Evolutionary conservation across 257 asterid genomes (phyloP), one percentile per base, ranked within the genome.

Genomic region (Fraxinus pennsylvanica): DNA sequence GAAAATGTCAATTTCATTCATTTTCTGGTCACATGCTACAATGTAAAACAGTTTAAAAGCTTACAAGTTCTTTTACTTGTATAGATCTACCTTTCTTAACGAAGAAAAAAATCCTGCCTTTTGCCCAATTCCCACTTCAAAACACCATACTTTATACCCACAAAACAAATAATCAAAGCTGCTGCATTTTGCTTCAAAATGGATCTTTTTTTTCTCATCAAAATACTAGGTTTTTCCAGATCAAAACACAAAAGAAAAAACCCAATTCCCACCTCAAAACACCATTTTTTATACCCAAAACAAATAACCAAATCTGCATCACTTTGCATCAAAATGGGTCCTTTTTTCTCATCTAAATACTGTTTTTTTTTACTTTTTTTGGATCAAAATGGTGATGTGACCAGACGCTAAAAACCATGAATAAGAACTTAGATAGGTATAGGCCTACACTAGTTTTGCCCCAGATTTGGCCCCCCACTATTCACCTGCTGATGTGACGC

Each of bases 401-500:
- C 92, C 65, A 78, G 78, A 82, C 92, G 71, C 82, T 9, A 74
- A 82, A 73, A 83, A 72, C 70, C 79, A 79, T 67, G 83, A 77
- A 33, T 68, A 73, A 79, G 71, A 78, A 74, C 80, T 81, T 65
- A 75, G 29, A 52, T 71, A 84, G 52, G 52, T 63, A 47, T 47
- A 76, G 84, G 82, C 84, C 85, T 81, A 81, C 78, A 61, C 76
- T 52, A 61, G 74, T 76, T 50, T 66, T 73, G 78, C 83, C 86
- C 87, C 81, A 81, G 75, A 71, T 75, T 79, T 80, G 71, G 76
- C 75, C 41, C 74, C 75, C 68, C 77, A 77, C 52, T 68, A 78
- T 85, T 80, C 91, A 90, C 92, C 92, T 89, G 94, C 85, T 91
- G 96, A 92, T 88, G 96, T 91, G 97, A 91, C 97, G 91, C 87